Evolutionary conservation across 2,329 filamentous ascomycete genomes (phyloP).

Genomic region (Aspergillus spinulosporus): DNA sequence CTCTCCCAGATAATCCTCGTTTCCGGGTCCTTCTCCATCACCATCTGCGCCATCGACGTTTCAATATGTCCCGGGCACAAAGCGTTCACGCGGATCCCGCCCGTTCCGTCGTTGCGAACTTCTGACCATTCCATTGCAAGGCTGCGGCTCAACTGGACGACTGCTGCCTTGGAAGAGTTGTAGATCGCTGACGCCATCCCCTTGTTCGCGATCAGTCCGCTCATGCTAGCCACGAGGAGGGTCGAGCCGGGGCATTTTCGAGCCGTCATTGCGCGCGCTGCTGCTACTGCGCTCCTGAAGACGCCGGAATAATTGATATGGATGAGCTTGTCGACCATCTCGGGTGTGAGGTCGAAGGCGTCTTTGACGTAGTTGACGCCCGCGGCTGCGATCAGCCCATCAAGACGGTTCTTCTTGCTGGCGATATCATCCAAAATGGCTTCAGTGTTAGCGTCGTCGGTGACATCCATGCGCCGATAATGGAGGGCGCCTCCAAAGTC

Average conservation of each 20-base stretch:
- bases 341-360: conserved; percentile 43
- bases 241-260: conserved; percentile 52
- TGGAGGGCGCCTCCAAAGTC: conserved; percentile 44
- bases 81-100: conserved; percentile 55
- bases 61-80: conserved; percentile 57
- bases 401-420: conserved; percentile 35
- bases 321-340: conserved; percentile 47
- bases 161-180: conserved; percentile 57
- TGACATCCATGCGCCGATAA: conserved; percentile 51
- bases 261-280: conserved; percentile 50
- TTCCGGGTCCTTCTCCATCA: conserved; percentile 76
- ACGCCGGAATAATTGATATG: conserved; percentile 53
- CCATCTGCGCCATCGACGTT: conserved; percentile 74
- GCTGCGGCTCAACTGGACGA: conserved; percentile 53
- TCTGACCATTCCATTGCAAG: conserved; percentile 52
- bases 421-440: conserved; percentile 38
- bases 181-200: conserved; percentile 49
- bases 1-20: conserved; percentile 43
- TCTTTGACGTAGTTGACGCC: conserved; percentile 46
- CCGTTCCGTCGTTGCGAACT: conserved; percentile 29
- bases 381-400: conserved; percentile 46
- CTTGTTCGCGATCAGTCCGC: conserved; percentile 52
- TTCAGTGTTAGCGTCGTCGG: conserved; percentile 40
- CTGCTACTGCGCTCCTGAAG: conserved; percentile 49
- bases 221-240: conserved; percentile 54